Evolutionary conservation across 371 early-diverging fungal species (phyloP), one percentile per base, ranked within the genome.

Genomic region (Syncephalastrum racemosum): DNA sequence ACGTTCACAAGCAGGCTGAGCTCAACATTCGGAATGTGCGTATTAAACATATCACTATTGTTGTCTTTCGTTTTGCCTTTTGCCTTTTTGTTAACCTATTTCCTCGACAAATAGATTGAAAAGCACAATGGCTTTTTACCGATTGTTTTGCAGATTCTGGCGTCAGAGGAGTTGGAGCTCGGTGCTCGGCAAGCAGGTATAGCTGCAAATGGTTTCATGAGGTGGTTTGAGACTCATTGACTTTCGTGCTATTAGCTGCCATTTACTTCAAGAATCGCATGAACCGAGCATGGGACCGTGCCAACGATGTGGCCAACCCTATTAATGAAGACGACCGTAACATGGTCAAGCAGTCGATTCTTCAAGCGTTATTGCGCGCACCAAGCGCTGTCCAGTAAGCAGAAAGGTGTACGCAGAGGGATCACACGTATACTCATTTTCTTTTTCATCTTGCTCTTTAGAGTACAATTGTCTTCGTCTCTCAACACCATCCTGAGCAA

Each of bases 221-320:
- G 31, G 24, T 5, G 19, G 19, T 18, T 49, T 25, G 23, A n/a
- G 19, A 25, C 31, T 53, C 43, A 18, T 20, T 56, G 4, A 19
- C 12, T 3, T n/a, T n/a, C 24, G 16, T 15, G 39, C 12, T 45
- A 53, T 5, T 80, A 86, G 95, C 90, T 64, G 87, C 95, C n/a
- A 90, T 97, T 63, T 95, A 91, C 81, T 93, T 96, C 75, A 97
- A 97, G 75, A 95, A 96, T 68, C 81, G 90, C 18, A 70, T 95
- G 54, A 68, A 74, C 45, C 84, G 80, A 51, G 80, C 82, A 24
- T 97, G 95, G 95, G 81, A 79, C 55, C 71, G 81, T 27, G 51
- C 67, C 20, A 67, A 80, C 49, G 53, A 62, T 24, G 63, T 60
- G 6, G 66, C 64, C 24, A 69, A 71, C 20, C 67, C 79, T 22